These are phyloP conservation scores for Hymenoscyphus linearis DNA, from an alignment of 2,329 filamentous ascomycete genomes.

Conservation along the genomic window DNA sequence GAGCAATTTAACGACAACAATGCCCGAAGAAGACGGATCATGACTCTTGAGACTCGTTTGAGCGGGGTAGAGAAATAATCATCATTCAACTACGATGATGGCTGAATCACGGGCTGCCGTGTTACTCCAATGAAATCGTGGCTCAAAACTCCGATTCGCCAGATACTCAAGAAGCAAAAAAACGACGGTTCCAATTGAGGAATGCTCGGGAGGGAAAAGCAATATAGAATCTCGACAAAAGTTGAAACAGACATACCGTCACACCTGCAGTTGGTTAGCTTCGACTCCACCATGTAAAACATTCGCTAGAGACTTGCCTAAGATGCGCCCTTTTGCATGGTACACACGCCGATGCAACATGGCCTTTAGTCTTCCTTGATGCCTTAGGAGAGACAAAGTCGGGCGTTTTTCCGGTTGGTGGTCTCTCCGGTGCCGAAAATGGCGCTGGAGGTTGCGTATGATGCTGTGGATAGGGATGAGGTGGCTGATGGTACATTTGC, in stretches of 20 bases:
- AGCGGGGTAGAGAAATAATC: constrained; percentile 17
- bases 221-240: constrained; percentile 6
- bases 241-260: constrained; percentile 51
- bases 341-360: constrained; percentile 79
- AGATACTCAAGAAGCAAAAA: constrained; percentile 5
- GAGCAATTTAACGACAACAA: neutral
- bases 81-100: constrained; percentile 9
- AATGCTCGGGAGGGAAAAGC: constrained; percentile 12
- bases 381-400: constrained; percentile 53
- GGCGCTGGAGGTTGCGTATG: constrained; percentile 19
- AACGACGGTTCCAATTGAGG: constrained; percentile 7
- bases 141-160: constrained; percentile 10
- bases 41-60: constrained; percentile 2
- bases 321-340: constrained; percentile 83
- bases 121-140: constrained; percentile 11
- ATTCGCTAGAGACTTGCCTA: constrained; percentile 38
- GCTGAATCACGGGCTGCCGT: constrained; percentile 11
- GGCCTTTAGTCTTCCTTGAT: constrained; percentile 67
- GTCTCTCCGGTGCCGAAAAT: constrained; percentile 27
- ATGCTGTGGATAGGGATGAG: constrained; percentile 19
- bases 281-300: constrained; percentile 6
- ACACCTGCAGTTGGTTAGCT: constrained; percentile 45
- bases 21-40: neutral
- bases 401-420: constrained; percentile 40
- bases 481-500: constrained; percentile 21